Conservation (phyloP, 805 yeast species). For the Yamadazyma sp. region DNA sequence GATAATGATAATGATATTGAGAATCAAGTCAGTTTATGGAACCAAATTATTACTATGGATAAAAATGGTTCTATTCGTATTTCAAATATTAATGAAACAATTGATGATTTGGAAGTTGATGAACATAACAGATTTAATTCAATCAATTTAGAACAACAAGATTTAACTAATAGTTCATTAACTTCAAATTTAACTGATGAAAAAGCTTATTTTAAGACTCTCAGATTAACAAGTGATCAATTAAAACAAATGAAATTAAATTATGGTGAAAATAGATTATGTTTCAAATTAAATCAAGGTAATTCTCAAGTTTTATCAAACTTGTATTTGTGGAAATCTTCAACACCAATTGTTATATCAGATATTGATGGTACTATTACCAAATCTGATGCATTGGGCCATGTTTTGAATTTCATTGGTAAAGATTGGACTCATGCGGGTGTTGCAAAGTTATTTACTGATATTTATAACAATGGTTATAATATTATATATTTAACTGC, state of each 20-base stretch:
- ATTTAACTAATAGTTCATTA: conserved; percentile 8
- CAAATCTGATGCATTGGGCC: conserved; percentile 96
- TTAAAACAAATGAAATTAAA: conserved; percentile 67
- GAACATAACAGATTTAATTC: conserved; percentile 16
- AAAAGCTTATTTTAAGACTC: conserved; percentile 70
- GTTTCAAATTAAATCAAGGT: conserved; percentile 80
- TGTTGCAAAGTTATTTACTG: conserved; percentile 88
- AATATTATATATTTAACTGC: conserved; percentile 93
- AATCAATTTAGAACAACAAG: conserved; percentile 19
- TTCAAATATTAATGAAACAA: conserved; percentile 41
- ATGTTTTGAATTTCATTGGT: conserved; percentile 88
- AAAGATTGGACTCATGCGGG: conserved; percentile 98
- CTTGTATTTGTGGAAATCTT: conserved; percentile 78
- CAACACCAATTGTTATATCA: conserved; percentile 88
- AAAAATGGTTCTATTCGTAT: conserved; percentile 67
- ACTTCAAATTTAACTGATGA: conserved; percentile 16
- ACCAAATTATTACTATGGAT: conserved; percentile 48
- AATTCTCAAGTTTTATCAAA: conserved; percentile 72
- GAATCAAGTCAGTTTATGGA: conserved; percentile 26
- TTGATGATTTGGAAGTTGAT: conserved; percentile 14
- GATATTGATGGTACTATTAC: conserved; percentile 99
- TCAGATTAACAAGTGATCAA: conserved; percentile 89
- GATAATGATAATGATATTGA: conserved; percentile 6
- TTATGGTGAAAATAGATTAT: conserved; percentile 74
- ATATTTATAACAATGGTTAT: conserved; percentile 83